Conservation (phyloP, 2,329 filamentous ascomycete species). For the Emmonsia crescens region DNA sequence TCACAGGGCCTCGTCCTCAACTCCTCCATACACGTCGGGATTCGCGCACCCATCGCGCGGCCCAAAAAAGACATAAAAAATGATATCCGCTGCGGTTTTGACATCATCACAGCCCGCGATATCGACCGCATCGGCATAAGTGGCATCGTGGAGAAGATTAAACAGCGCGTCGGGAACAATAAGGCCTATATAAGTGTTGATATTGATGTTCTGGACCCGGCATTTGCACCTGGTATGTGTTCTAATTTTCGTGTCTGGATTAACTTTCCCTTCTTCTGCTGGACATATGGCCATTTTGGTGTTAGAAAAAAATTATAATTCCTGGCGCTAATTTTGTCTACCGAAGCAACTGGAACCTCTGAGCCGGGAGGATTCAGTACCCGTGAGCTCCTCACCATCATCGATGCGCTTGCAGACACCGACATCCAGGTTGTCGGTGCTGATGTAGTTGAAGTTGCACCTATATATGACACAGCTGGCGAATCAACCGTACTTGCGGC, state of each 20-base stretch:
- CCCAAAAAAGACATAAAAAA: conserved; percentile 39
- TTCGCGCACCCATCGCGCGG: conserved; percentile 42
- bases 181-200: conserved; percentile 78
- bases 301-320: too few relatives aligned
- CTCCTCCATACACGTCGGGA: conserved; percentile 46
- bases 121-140: conserved; percentile 69
- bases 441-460: conserved; percentile 80
- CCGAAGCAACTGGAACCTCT: conserved; percentile 59
- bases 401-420: conserved; percentile 57
- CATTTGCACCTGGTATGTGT: conserved; percentile 47
- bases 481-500: conserved; percentile 75
- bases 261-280: neutral
- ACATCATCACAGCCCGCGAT: conserved; percentile 68
- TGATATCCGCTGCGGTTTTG: conserved; percentile 64
- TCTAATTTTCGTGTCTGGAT: neutral
- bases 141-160: conserved; percentile 60
- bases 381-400: conserved; percentile 70
- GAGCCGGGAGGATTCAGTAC: conserved; percentile 89
- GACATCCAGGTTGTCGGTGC: conserved; percentile 70
- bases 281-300: neutral
- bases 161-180: conserved; percentile 60
- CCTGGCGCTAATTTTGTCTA: neutral
- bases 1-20: conserved; percentile 44
- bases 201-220: conserved; percentile 71
- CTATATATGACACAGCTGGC: conserved; percentile 68